These are phyloP conservation scores for Priceomyces haplophilus DNA, from an alignment of 805 yeast genomes.

Conservation along the genomic window DNA sequence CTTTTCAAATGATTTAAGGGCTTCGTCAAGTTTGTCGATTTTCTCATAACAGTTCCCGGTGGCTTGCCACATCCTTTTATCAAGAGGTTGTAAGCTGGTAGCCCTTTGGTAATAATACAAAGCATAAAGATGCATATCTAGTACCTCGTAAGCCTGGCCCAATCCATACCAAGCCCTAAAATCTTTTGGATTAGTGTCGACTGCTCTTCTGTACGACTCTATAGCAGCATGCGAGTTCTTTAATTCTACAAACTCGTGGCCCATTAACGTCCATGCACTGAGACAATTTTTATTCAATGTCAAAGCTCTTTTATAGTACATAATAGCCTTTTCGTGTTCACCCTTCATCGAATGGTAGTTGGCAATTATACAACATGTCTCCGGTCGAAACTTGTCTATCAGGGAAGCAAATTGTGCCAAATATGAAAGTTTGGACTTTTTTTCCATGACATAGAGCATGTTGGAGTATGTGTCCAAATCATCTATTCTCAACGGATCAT, in stretches of 20 bases:
- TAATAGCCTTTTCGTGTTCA: slow-evolving; percentile 92
- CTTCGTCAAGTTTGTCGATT: slow-evolving; percentile 63
- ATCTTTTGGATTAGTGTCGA: slow-evolving; percentile 83
- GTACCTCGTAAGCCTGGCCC: slow-evolving; percentile 96
- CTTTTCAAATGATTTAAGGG: slow-evolving; percentile 77
- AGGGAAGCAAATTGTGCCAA: slow-evolving; percentile 82
- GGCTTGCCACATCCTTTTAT: slow-evolving; percentile 95
- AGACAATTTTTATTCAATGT: slow-evolving; percentile 75
- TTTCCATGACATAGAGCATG: slow-evolving; percentile 90
- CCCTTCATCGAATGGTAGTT: slow-evolving; percentile 88
- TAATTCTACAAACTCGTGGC: slow-evolving; percentile 95
- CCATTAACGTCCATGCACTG: slow-evolving; percentile 97
- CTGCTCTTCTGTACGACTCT: slow-evolving; percentile 90
- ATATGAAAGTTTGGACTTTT: slow-evolving; percentile 75
- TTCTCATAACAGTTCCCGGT: slow-evolving; percentile 86
- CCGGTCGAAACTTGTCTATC: slow-evolving; percentile 85
- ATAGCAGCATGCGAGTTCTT: slow-evolving; percentile 97
- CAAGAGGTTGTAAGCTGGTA: slow-evolving; percentile 81
- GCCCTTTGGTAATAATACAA: slow-evolving; percentile 90
- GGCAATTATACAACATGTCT: slow-evolving; percentile 91
- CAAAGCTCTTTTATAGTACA: slow-evolving; percentile 87
- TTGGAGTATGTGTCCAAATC: slow-evolving; percentile 94
- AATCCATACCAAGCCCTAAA: slow-evolving; percentile 98
- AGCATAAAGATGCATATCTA: slow-evolving; percentile 92
- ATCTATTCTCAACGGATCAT: slow-evolving; percentile 84